Evolutionary conservation across 192 early-diverging fungal species (phyloP).

Genomic region (Podila epicladia): DNA sequence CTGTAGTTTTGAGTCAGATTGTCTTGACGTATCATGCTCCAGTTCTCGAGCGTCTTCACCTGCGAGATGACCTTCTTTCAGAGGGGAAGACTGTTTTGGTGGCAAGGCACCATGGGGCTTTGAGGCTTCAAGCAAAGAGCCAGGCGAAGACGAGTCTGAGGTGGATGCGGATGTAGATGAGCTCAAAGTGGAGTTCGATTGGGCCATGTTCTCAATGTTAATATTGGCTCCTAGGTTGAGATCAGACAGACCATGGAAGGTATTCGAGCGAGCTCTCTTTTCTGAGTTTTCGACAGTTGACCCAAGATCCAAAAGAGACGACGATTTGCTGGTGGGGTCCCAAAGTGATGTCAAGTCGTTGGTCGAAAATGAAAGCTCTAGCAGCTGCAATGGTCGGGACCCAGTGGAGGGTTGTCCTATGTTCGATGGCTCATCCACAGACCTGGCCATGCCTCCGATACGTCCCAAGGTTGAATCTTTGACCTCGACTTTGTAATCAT

Average conservation of each 20-base stretch:
- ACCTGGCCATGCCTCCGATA: neutral
- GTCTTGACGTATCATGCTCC: neutral
- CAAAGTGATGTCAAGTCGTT: conserved; percentile 30
- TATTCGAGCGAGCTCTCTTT: conserved; percentile 16
- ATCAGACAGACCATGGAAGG: conserved; percentile 20
- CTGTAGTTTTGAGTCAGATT: neutral
- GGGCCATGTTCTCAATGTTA: neutral
- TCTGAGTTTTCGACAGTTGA: conserved; percentile 1
- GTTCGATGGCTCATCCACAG: neutral
- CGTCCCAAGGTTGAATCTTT: neutral
- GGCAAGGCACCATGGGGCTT: neutral
- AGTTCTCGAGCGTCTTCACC: neutral
- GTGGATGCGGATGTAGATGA: neutral
- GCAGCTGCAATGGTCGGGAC: conserved; percentile 10
- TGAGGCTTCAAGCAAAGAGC: neutral
- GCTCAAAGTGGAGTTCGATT: neutral
- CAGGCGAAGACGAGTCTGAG: too few species aligned
- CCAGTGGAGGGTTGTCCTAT: neutral
- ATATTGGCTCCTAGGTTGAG: neutral
- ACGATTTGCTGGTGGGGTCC: neutral
- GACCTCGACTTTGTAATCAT: neutral
- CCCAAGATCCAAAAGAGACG: neutral
- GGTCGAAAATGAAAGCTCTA: conserved; percentile 31
- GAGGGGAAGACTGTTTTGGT: conserved; percentile 8
- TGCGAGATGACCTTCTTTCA: conserved; percentile 2